Base-by-base conservation (phyloP, 306 rosid species). In the Sophora flavescens region DNA sequence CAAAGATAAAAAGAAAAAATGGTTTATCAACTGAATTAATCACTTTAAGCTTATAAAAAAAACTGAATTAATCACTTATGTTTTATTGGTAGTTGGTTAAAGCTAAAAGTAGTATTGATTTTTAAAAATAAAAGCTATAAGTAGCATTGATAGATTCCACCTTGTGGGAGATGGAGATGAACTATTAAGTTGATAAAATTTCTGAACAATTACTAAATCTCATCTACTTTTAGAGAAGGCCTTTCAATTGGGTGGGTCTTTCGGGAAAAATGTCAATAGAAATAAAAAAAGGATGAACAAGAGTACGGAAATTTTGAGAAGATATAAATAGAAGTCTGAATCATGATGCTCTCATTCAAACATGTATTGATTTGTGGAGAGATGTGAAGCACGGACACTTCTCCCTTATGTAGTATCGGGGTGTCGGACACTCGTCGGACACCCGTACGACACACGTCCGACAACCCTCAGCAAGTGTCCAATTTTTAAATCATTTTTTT, bases 321-420 rank as follows among this genome's bases (percentile, higher is more conserved):
- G 38, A 59, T 58, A 16, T 47, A 57, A 6, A 65, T 14, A 35
- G n/a, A 58, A 16, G 30, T 81, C 3, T 58, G 67, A 68, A 75
- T 51, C 22, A 75, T 51, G 72, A 60, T 60, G 66, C 58, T 22
- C 72, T 59, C 69, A 3, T 68, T 71, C 41, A 47, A 51, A 71
- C 48, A 68, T 45, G 17, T 14, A 58, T 33, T 41, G 69, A 74
- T 42, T 17, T 53, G 8, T 26, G 39, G n/a, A n/a, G n/a, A n/a
- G n/a, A n/a, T n/a, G n/a, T n/a, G n/a, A n/a, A n/a, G n/a, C n/a
- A n/a, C n/a, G n/a, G n/a, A n/a, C n/a, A n/a, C n/a, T n/a, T n/a
- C n/a, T n/a, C n/a, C n/a, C n/a, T n/a, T n/a, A n/a, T n/a, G n/a
- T n/a, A n/a, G n/a, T n/a, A n/a, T n/a, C n/a, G n/a, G n/a, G n/a